Evolutionary conservation across 1,284 basidiomycete genomes (phyloP), one percentile per base, ranked within the genome.

Genomic region (Ceratobasidium sp.): DNA sequence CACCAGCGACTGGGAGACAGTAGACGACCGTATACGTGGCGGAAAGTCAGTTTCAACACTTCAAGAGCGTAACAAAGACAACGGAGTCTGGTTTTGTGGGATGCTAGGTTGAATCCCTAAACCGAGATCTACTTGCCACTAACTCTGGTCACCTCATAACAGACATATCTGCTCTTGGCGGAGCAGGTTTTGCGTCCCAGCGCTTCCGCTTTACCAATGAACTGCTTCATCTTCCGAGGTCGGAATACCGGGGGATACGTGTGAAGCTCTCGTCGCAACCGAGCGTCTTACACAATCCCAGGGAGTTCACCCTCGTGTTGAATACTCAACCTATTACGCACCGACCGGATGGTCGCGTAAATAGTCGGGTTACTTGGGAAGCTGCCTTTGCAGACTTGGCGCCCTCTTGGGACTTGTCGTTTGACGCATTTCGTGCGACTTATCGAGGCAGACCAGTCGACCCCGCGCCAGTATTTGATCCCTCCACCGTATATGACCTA

Each of bases 11-110:
- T 66, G 62, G 62, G 39, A 66, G 44, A 56, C 52, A 19, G 52
- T 66, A 21, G 62, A 56, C 41, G 62, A 66, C 52, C 62, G 62
- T 41, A 25, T 66, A 46, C 52, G 62, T 19, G 52, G 62, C 27
- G 62, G 62, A 4, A 56, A 56, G 29, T 47, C 62, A 2, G 41
- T 66, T 2, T 66, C 62, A 13, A 36, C 8, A 3, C 39, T 66
- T 44, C 41, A 50, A 19, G 19, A 54, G 23, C 27, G 49, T 25
- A 41, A 19, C 7, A n/a, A 19, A n/a, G 46, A 39, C 14, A 25
- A 44, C 16, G 62, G 62, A 44, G 62, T 56, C 2, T 9, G 39
- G 52, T 66, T 66, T 46, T 19, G 52, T 21, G 50, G 62, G 25
- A 56, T 36, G n/a, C 39, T 66, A 66, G 62, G 62, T 66, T 13